Evolutionary conservation across 1,139 yeast species (phyloP).

Genomic region (Kurtzmaniella natalensis): DNA sequence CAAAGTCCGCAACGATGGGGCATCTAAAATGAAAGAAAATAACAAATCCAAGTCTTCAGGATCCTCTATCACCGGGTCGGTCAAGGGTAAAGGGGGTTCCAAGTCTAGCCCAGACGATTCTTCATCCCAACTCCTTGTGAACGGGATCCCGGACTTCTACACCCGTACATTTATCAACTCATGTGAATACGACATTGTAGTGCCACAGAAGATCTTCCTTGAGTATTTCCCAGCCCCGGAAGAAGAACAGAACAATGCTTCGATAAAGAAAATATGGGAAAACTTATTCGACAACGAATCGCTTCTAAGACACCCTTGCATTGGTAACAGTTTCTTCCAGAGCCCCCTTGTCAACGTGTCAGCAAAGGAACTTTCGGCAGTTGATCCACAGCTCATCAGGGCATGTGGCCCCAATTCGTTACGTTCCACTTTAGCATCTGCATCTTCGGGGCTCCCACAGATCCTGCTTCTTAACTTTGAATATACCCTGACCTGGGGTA

Average conservation of each 20-base stretch:
- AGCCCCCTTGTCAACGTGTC: conserved; percentile 34
- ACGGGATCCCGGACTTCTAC: conserved; percentile 30
- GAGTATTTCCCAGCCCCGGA: conserved; percentile 31
- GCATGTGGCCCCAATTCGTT: conserved; percentile 26
- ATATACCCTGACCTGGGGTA: conserved; percentile 39
- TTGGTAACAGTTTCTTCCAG: conserved; percentile 32
- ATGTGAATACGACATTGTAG: conserved; percentile 21
- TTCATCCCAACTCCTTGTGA: conserved; percentile 11
- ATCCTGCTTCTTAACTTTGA: conserved; percentile 32
- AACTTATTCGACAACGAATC: conserved; percentile 27
- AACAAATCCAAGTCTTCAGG: conserved; percentile 8
- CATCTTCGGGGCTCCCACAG: conserved; percentile 25
- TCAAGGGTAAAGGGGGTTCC: neutral
- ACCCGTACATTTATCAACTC: conserved; percentile 24
- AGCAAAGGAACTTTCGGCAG: conserved; percentile 33
- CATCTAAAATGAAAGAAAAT: neutral
- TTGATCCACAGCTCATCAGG: conserved; percentile 29
- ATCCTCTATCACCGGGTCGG: neutral
- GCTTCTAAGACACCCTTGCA: conserved; percentile 31
- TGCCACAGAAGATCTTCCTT: conserved; percentile 28
- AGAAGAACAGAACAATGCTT: conserved; percentile 8
- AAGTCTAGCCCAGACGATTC: neutral
- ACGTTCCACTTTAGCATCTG: conserved; percentile 27
- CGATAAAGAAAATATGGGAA: conserved; percentile 31
- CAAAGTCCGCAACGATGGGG: neutral